These are phyloP conservation scores for Oryza longistaminata DNA, from an alignment of 176 grass and related monocot species.

Conservation along the genomic window DNA sequence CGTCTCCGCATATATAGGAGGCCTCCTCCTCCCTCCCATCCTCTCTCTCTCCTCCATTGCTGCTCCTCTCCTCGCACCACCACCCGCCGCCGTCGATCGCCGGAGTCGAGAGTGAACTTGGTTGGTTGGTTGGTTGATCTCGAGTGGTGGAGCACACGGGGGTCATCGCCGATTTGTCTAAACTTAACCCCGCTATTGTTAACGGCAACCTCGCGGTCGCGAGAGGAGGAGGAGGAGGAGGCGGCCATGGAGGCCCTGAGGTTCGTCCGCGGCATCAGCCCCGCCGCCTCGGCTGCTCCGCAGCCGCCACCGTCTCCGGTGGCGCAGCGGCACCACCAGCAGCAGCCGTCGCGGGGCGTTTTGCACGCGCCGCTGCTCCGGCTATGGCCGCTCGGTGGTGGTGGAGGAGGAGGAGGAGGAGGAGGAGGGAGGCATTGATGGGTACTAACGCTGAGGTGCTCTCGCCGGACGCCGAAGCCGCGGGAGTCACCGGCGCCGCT, in stretches of 20 bases:
- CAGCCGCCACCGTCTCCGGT: slow-evolving; percentile 14
- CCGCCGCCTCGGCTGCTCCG: neutral
- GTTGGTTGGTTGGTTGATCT: neutral
- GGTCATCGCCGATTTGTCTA: neutral
- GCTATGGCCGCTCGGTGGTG: slow-evolving; percentile 46
- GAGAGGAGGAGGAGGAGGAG: neutral
- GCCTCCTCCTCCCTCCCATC: neutral
- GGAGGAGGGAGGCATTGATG: too few relatives aligned
- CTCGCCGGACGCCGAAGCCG: slow-evolving; percentile 44
- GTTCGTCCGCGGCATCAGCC: slow-evolving; percentile 42
- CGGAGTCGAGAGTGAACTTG: neutral
- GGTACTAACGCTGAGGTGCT: too few relatives aligned
- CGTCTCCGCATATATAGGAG: slow-evolving; percentile 44
- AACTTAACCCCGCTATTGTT: slow-evolving; percentile 18
- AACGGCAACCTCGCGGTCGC: slow-evolving; percentile 7
- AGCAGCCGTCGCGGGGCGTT: slow-evolving; percentile 5
- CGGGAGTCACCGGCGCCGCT: slow-evolving; percentile 14
- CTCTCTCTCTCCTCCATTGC: neutral
- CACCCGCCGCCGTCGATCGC: neutral
- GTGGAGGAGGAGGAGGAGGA: neutral
- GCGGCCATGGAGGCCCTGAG: slow-evolving; percentile 62
- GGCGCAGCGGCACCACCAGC: slow-evolving; percentile 4
- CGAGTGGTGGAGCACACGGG: neutral
- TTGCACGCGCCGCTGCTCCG: slow-evolving; percentile 22
- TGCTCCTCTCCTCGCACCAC: neutral